A percentile compares a stretch with the other conserved stretches of the same genome.
Evolutionary conservation across 495 filamentous ascomycete species (phyloP).

Genomic region (Neurospora sp.): DNA sequence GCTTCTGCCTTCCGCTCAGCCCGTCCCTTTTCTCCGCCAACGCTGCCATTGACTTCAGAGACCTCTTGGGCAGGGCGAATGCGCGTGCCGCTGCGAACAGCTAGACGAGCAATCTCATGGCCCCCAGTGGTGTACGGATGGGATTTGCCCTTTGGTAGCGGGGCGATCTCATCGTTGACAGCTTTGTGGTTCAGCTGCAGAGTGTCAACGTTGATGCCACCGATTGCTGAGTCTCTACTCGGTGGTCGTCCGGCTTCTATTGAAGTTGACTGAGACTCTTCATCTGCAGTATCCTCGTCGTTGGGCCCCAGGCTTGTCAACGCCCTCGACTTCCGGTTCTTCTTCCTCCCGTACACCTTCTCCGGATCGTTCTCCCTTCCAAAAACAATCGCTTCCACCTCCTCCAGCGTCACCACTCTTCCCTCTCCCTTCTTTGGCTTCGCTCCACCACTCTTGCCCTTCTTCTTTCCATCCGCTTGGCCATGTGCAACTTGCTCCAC

Average conservation of each 20-base stretch:
- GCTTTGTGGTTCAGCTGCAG: background rate
- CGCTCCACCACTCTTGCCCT: slow-evolving; percentile 6
- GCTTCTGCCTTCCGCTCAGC: slow-evolving; percentile 28
- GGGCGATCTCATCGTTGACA: background rate
- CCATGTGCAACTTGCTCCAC: background rate
- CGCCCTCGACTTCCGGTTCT: slow-evolving; percentile 21
- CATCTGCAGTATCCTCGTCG: background rate
- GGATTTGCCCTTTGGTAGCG: background rate
- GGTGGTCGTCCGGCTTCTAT: background rate
- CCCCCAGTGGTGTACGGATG: background rate
- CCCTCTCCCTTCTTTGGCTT: background rate
- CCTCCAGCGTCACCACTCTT: slow-evolving; percentile 9
- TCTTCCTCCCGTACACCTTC: slow-evolving; percentile 21
- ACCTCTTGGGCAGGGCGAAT: slow-evolving; percentile 26
- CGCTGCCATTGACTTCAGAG: slow-evolving; percentile 31
- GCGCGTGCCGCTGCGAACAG: slow-evolving; percentile 12
- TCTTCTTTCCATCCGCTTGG: background rate
- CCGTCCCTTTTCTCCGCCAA: slow-evolving; percentile 33
- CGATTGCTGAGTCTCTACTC: background rate
- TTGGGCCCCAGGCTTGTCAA: slow-evolving; percentile 3
- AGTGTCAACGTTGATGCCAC: background rate
- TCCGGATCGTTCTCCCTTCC: slow-evolving; percentile 16
- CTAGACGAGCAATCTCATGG: background rate
- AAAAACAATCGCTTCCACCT: slow-evolving; percentile 26
- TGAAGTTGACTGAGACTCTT: background rate